These are phyloP conservation scores for Tilletiopsis washingtonensis DNA, from an alignment of 1,284 basidiomycete genomes.

Conservation along the genomic window DNA sequence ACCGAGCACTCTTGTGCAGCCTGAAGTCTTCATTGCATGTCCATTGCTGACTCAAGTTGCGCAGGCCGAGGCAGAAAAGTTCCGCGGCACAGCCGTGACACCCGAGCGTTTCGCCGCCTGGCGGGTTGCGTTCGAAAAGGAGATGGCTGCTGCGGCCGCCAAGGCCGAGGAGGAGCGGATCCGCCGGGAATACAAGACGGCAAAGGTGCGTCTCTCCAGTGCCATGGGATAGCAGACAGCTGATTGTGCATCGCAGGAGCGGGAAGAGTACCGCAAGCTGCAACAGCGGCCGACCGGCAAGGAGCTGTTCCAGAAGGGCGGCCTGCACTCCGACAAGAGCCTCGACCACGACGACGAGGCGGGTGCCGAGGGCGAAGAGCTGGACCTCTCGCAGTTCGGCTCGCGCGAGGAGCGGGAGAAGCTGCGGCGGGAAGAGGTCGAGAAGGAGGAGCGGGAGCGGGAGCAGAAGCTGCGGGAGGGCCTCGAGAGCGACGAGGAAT, in stretches of 20 bases:
- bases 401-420: slow-evolving; percentile 34
- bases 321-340: slow-evolving; percentile 23
- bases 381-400: slow-evolving; percentile 38
- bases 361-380: slow-evolving; percentile 23
- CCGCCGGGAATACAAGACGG: slow-evolving; percentile 45
- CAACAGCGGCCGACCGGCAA: slow-evolving; percentile 61
- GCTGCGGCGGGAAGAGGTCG: slow-evolving; percentile 30
- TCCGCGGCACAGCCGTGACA: slow-evolving; percentile 83
- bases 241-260: slow-evolving; percentile 60
- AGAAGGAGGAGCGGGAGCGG: slow-evolving; percentile 13
- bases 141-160: slow-evolving; percentile 51
- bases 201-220: slow-evolving; percentile 1
- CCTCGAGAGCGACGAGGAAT: background rate
- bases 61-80: slow-evolving; percentile 78
- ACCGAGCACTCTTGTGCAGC: too few relatives aligned
- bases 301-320: slow-evolving; percentile 33
- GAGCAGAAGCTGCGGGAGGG: background rate
- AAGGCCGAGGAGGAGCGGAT: slow-evolving; percentile 75
- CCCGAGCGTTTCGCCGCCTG: slow-evolving; percentile 69
- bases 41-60: too few relatives aligned
- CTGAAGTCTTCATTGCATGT: too few relatives aligned
- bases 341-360: slow-evolving; percentile 17
- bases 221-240: slow-evolving; percentile 27
- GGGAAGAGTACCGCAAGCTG: slow-evolving; percentile 73
- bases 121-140: slow-evolving; percentile 62